Base-by-base conservation (phyloP, 306 rosid species). In the Cucurbita moschata region DNA sequence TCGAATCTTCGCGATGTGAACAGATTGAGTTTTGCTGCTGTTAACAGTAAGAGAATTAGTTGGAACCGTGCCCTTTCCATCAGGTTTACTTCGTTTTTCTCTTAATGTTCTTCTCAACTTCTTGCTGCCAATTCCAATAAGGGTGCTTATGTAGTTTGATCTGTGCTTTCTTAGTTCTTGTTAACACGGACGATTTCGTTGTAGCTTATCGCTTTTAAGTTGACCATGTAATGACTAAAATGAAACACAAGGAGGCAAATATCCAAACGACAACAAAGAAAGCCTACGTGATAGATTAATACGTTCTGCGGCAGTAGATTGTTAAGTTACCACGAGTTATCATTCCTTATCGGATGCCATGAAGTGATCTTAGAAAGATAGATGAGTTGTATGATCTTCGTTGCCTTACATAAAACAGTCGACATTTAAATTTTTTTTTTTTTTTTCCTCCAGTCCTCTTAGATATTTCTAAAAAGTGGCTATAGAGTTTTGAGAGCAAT, bases 41-140 rank as follows among this genome's bases (percentile, higher is more conserved):
- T 64, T 49, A 78, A 23, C 1, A 76, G 21, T 62, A 87, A 88
- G 69, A 80, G 97, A 77, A 84, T 88, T 67, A 90, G 97, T 83
- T 94, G 99, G 97, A 91, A 82, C 46, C 95, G 98, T 19, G 75
- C 89, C 40, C 98, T 94, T 53, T 94, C 97, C 30, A 83, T 89
- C 78, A 90, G 98, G 98, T 90, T 74, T 38, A 47, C 26, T 11
- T 73, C 39, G 51, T 49, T 18, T 53, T 50, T 37, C 50, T 62
- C 43, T 72, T 42, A 6, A 44, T 71, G 23, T 62, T 62, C 46
- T 62, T 8, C 14, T 38, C 49, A 38, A 16, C 1, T 63, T 63
- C 40, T 8, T 37, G 14, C 49, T 15, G 13, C 23, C 26, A 15
- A 62, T 37, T 63, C 18, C 18, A 1, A 15, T 37, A 15, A 37